Evolutionary conservation across 768 basidiomycete species (phyloP).

Genomic region (Amyloporia xantha): DNA sequence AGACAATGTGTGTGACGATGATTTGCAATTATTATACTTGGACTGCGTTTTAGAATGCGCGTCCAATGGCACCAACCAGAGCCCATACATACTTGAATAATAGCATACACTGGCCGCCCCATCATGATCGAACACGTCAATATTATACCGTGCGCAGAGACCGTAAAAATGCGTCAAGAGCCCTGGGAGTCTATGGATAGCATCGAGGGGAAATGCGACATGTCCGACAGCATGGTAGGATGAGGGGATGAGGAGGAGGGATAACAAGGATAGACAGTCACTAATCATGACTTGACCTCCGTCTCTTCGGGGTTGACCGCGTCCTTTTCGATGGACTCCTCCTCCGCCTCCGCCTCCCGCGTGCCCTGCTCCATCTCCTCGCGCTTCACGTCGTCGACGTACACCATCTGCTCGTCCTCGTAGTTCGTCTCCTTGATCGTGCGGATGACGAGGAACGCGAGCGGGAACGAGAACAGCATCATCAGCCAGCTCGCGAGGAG

Average conservation of each 20-base stretch:
- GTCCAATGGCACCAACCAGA: not conserved
- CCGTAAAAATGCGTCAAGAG: not conserved
- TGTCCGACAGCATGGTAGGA: not conserved
- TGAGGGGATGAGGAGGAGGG: no score
- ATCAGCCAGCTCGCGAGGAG: slow-evolving; percentile 29
- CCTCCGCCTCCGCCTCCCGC: slow-evolving; percentile 3
- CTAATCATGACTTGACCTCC: slow-evolving; percentile 1
- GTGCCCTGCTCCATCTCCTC: slow-evolving; percentile 10
- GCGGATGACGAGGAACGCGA: slow-evolving; percentile 27
- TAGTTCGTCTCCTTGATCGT: slow-evolving; percentile 33
- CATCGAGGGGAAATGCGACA: not conserved
- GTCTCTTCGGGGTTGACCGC: slow-evolving; percentile 5
- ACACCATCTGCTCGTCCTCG: slow-evolving; percentile 26
- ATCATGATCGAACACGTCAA: not conserved
- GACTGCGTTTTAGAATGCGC: not conserved
- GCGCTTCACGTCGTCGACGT: slow-evolving; percentile 20
- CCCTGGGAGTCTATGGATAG: not conserved
- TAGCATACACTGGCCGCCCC: not conserved
- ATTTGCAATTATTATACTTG: slow-evolving; percentile 1
- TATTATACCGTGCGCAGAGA: not conserved
- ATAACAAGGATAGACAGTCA: not conserved
- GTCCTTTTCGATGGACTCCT: slow-evolving; percentile 17
- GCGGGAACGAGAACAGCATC: slow-evolving; percentile 30
- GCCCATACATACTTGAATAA: not conserved
- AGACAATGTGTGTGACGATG: no score